Evolutionary conservation across 192 early-diverging fungal genomes (phyloP).

Genomic region (Entomortierella lignicola): DNA sequence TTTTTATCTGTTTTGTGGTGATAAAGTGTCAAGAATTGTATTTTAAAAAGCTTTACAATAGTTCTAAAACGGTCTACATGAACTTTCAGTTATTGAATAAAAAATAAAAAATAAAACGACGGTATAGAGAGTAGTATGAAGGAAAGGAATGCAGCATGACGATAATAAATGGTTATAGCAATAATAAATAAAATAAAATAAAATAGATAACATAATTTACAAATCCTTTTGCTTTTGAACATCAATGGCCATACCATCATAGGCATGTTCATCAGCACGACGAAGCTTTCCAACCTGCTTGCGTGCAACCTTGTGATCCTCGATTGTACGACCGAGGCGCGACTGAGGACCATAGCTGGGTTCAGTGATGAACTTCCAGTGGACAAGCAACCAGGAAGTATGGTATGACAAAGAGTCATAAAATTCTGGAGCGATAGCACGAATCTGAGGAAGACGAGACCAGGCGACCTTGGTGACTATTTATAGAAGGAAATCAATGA

Average conservation of each 20-base stretch:
- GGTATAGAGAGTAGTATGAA: no score
- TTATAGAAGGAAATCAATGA: neutral
- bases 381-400: conserved; percentile 88
- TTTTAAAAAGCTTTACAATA: no score
- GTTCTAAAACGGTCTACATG: no score
- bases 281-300: conserved; percentile 66
- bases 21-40: no score
- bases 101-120: no score
- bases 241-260: conserved; percentile 49
- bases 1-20: no score
- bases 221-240: conserved; percentile 32
- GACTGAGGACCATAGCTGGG: conserved; percentile 83
- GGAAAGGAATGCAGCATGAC: no score
- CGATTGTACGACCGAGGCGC: conserved; percentile 77
- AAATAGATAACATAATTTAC: no score
- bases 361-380: conserved; percentile 85
- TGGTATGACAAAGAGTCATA: conserved; percentile 88
- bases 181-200: no score
- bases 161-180: no score
- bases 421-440: conserved; percentile 86
- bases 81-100: no score
- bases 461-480: conserved; percentile 77
- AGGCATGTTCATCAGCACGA: conserved; percentile 45
- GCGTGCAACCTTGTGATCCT: conserved; percentile 80
- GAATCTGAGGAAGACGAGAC: conserved; percentile 84